Conservation (phyloP, 2,329 filamentous ascomycete genomes). For the Colletotrichum gloeosporioides region DNA sequence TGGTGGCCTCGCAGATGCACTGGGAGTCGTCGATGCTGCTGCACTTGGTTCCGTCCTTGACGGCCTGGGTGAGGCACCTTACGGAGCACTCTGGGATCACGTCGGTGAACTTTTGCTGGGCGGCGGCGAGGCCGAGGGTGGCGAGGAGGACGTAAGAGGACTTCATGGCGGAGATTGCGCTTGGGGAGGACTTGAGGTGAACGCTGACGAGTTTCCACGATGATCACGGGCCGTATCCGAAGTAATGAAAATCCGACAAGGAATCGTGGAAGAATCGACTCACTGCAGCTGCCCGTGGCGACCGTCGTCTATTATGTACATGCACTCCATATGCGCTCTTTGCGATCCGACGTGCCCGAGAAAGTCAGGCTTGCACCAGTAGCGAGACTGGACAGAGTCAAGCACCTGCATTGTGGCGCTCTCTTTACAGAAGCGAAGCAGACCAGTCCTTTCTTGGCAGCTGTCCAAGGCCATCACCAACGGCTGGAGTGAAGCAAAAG, state of each 20-base stretch:
- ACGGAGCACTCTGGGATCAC: conserved; percentile 26
- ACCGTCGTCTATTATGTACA: neutral
- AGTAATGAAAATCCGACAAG: neutral
- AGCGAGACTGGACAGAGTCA: neutral
- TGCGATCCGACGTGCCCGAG: neutral
- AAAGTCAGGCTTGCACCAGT: too few relatives aligned
- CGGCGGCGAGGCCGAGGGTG: conserved; percentile 7
- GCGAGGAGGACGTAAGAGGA: conserved; percentile 18
- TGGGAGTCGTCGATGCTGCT: conserved; percentile 22
- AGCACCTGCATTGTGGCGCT: neutral
- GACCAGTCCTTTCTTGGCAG: neutral
- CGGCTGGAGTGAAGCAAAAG: neutral
- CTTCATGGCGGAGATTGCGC: conserved; percentile 21
- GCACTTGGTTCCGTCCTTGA: conserved; percentile 25
- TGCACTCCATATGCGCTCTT: neutral
- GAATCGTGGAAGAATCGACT: neutral
- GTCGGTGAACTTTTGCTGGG: conserved; percentile 23
- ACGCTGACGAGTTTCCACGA: neutral
- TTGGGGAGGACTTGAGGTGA: neutral
- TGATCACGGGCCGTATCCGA: neutral
- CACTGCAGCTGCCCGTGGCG: too few relatives aligned
- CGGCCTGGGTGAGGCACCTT: conserved; percentile 25
- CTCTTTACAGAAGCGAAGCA: neutral
- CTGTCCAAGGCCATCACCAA: neutral
- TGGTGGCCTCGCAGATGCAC: conserved; percentile 27